These are phyloP conservation scores for Penicillium turbatum DNA, from an alignment of 495 filamentous ascomycete genomes.

Conservation along the genomic window DNA sequence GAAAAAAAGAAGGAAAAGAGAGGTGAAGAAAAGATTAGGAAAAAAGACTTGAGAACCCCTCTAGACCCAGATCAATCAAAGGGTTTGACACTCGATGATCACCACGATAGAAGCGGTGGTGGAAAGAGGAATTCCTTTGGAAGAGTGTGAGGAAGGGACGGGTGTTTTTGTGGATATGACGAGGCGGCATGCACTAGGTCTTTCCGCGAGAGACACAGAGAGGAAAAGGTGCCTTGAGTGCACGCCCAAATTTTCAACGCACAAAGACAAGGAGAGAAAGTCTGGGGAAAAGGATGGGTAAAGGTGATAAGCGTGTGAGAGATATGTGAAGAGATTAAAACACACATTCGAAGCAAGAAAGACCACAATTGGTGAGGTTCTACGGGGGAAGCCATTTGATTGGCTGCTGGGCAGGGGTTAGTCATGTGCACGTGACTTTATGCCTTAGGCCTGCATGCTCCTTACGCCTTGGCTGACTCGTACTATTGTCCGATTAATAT, in stretches of 20 bases:
- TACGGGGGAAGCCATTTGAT: constrained; percentile 16
- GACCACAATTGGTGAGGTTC: constrained; percentile 18
- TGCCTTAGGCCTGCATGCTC: constrained; percentile 8
- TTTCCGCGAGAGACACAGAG: constrained; percentile 28
- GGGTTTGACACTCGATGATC: constrained; percentile 14
- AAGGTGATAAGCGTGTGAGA: constrained; percentile 1
- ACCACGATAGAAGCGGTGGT: constrained; percentile 22
- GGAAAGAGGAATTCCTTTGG: constrained; percentile 21
- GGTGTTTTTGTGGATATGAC: constrained; percentile 42
- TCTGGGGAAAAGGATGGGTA: background rate
- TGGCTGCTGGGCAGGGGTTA: constrained; percentile 9
- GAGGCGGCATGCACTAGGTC: constrained; percentile 39
- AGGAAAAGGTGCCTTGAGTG: constrained; percentile 29
- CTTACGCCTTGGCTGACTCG: background rate
- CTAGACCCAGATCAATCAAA: constrained; percentile 12
- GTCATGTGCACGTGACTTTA: constrained; percentile 9
- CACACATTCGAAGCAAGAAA: constrained; percentile 16
- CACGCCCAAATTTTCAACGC: constrained; percentile 17
- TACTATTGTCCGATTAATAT: constrained; percentile 2
- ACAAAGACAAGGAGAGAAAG: constrained; percentile 7
- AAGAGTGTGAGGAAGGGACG: constrained; percentile 26
- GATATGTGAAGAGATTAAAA: constrained; percentile 14
- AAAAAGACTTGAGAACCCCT: constrained; percentile 14
- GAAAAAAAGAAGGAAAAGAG: constrained; percentile 31
- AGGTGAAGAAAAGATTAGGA: constrained; percentile 5